Base-by-base conservation (phyloP, 139 green algal species). In the Yamagishiella unicocca region DNA sequence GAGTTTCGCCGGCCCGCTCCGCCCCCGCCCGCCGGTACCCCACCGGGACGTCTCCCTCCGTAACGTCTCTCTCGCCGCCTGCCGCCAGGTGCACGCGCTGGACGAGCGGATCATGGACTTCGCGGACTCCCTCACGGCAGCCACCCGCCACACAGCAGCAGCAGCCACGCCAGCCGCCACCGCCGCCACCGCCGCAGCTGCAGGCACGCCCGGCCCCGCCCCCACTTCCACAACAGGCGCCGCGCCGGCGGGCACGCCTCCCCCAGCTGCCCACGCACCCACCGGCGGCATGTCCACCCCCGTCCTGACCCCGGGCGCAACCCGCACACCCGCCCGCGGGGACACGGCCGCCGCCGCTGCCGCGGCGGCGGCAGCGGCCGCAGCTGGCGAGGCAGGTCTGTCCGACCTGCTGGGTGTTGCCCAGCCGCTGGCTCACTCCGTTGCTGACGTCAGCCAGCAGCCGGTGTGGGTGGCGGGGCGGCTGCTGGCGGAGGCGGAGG, bases 401-500 rank as follows among this genome's bases (percentile, higher is more conserved):
- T n/a, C n/a, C n/a, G n/a, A n/a, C n/a, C n/a, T n/a, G n/a, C n/a
- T n/a, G 0, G 77, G 37, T 27, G n/a, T n/a, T 0, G 61, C 42
- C 21, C 22, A 46, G 38, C 79, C 79, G 29, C 79, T 85, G 38
- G 61, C 46, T n/a, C 58, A 85, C 53, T 85, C 79, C 5, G 79
- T 85, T 10, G 29, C 79, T 12, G 79, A 85, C 31, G 19, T 85
- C 24, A 37, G 35, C 43, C 93, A 97, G 92, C 90, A 96, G 45
- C 40, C 86, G 9, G 85, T 89, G 42, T 84, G 92, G 73, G 93
- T 96, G 72, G 94, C 96, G 40, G 96, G 96, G 0, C 91, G 96
- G 45, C 88, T 98, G 17, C 92, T 93, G 62, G 58, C 66, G 25
- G 83, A 87, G 82, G 54, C 74, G 22, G 85, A 89, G 42, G 84